These are phyloP conservation scores for Cladosporium sp. DNA, from an alignment of 2,329 filamentous ascomycete species.

Conservation along the genomic window DNA sequence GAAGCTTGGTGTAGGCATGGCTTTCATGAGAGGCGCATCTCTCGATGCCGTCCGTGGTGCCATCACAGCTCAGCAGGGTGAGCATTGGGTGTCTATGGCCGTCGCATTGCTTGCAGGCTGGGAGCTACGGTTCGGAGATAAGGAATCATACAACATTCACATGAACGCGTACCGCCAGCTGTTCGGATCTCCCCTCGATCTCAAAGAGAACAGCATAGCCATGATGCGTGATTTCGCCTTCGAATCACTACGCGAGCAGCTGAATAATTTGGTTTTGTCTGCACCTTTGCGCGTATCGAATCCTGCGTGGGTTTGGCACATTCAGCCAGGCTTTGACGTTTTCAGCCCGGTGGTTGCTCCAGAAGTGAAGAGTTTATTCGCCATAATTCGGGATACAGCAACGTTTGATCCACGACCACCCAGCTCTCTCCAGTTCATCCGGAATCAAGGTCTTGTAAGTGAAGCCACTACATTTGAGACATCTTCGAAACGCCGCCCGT, in stretches of 20 bases:
- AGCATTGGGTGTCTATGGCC: slow-evolving; percentile 18
- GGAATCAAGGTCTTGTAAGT: slow-evolving; percentile 14
- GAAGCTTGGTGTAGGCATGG: slow-evolving; percentile 18
- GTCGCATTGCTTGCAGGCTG: slow-evolving; percentile 24
- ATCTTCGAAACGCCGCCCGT: too few relatives aligned
- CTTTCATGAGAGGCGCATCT: slow-evolving; percentile 20
- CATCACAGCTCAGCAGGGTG: slow-evolving; percentile 12
- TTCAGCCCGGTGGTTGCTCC: slow-evolving; percentile 12
- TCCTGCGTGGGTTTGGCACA: neutral
- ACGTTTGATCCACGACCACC: slow-evolving; percentile 5
- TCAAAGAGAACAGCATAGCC: slow-evolving; percentile 18
- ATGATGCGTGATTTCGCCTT: slow-evolving; percentile 20
- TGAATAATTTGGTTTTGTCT: slow-evolving; percentile 14
- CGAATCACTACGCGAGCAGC: slow-evolving; percentile 17
- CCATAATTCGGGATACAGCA: slow-evolving; percentile 8
- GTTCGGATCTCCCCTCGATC: slow-evolving; percentile 1
- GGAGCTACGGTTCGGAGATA: slow-evolving; percentile 23
- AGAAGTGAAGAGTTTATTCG: slow-evolving; percentile 18
- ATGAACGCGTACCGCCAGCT: slow-evolving; percentile 14
- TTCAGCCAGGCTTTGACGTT: slow-evolving; percentile 17
- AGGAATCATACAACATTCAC: slow-evolving; percentile 19
- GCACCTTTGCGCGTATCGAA: neutral
- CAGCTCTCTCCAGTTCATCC: slow-evolving; percentile 2
- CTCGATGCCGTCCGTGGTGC: slow-evolving; percentile 19
- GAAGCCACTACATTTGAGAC: neutral